Base-by-base conservation (phyloP, 225 moss, liverwort and hornwort species). In the Straminergon stramineum region DNA sequence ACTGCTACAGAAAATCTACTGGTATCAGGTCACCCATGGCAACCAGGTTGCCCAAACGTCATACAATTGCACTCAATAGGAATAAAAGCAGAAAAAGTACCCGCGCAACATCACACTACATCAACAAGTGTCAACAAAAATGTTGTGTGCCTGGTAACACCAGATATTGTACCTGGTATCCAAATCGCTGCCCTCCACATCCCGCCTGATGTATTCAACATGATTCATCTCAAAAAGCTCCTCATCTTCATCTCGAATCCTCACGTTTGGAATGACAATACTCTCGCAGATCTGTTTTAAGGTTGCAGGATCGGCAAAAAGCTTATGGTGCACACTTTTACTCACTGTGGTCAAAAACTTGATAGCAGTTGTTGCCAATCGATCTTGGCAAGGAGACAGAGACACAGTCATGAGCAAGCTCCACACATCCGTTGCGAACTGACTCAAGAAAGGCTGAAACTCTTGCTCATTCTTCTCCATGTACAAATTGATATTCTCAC, bases 381-480 rank as follows among this genome's bases (percentile, higher is more conserved):
- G 95, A 90, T 99, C 99, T 81, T 99, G 96, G 87, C 95, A 95
- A 9, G 99, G 91, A 88, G 95, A 87, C 58, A 94, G 84, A 87
- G 97, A 97, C 48, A 99, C 97, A 20, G 96, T 96, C 97, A 97
- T 96, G 24, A 99, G 96, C 45, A 99, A 92, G 82, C 94, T 93
- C 99, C 99, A 99, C 57, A 99, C 99, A 73, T 97, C 99, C 65
- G 90, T 93, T 6, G 99, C 99, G 89, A 99, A 99, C 91, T 94
- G 95, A 76, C 94, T 86, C 91, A 99, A 90, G 87, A 94, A 99
- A 8, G 93, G 95, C 91, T 97, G 96, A 84, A 99, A 99, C 92
- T 99, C 99, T 86, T 99, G 97, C 86, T 99, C 99, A 56, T 99
- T 97, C 92, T 99, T 99, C 91, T 99, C 99, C 97, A 99, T 95